Percentiles rank a stretch among this genome's conserved stretches.
These are phyloP conservation scores for Penicillium rolfsii DNA, from an alignment of 2,329 filamentous ascomycete genomes.

Conservation along the genomic window DNA sequence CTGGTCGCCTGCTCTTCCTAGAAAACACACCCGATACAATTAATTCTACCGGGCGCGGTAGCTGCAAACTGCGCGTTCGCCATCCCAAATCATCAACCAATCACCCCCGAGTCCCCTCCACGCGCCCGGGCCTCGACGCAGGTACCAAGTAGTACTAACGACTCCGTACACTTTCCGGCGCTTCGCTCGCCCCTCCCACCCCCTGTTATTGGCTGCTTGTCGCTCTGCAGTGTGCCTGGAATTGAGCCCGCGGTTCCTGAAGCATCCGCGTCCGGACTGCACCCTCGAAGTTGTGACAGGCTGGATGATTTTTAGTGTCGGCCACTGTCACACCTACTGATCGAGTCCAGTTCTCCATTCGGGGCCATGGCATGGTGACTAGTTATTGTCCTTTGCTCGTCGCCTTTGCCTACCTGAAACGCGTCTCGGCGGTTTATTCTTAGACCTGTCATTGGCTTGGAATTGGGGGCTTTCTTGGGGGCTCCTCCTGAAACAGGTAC, in stretches of 20 bases:
- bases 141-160: slow-evolving; percentile 6
- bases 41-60: background rate
- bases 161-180: slow-evolving; percentile 14
- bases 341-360: slow-evolving; percentile 6
- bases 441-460: slow-evolving; percentile 27
- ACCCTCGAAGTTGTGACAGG: background rate
- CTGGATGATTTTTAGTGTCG: background rate
- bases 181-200: slow-evolving; percentile 16
- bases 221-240: slow-evolving; percentile 22
- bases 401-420: slow-evolving; percentile 21
- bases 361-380: slow-evolving; percentile 20
- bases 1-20: background rate
- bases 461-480: background rate
- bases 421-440: slow-evolving; percentile 21
- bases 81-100: background rate
- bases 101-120: slow-evolving; percentile 10
- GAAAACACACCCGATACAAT: background rate
- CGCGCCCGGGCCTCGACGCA: slow-evolving; percentile 25
- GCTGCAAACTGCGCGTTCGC: background rate
- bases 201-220: slow-evolving; percentile 26
- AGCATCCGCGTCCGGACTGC: slow-evolving; percentile 17
- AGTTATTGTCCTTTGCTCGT: background rate
- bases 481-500: slow-evolving; percentile 27
- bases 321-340: slow-evolving; percentile 6
- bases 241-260: slow-evolving; percentile 29